Conservation (phyloP, 202 grass and related monocot species). For the Setaria italica region DNA sequence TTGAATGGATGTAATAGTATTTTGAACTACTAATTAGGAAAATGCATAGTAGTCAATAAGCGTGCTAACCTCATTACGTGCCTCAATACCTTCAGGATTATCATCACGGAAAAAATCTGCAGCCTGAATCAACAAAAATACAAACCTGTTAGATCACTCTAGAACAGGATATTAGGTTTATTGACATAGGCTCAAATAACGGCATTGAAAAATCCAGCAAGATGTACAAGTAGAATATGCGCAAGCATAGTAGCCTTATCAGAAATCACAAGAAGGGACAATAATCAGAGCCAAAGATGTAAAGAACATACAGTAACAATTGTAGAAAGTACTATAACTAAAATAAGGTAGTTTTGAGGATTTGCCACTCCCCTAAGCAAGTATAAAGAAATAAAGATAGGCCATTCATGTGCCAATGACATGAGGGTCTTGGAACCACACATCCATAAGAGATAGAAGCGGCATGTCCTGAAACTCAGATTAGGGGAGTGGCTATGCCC, state of each 20-base stretch:
- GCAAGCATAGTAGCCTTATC: conserved; percentile 4
- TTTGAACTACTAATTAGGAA: conserved; percentile 25
- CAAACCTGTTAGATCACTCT: conserved; percentile 38
- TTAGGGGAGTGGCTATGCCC: neutral
- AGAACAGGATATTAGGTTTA: conserved; percentile 23
- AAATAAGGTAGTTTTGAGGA: neutral
- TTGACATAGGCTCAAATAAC: conserved; percentile 32
- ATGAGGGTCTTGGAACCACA: neutral
- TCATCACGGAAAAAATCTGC: conserved; percentile 97
- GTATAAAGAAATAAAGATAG: neutral
- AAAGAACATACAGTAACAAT: conserved; percentile 37
- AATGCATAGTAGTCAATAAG: conserved; percentile 8
- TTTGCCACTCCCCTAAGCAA: neutral
- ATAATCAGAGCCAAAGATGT: conserved; percentile 22
- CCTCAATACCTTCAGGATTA: conserved; percentile 92
- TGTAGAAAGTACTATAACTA: conserved; percentile 3
- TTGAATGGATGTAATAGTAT: conserved; percentile 8
- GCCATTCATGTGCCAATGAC: neutral
- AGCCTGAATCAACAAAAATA: conserved; percentile 58
- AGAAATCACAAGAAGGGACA: neutral
- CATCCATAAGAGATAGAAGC: neutral
- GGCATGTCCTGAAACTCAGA: neutral
- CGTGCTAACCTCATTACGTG: conserved; percentile 91
- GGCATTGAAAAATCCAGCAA: conserved; percentile 8
- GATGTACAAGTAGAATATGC: conserved; percentile 33